Evolutionary conservation across 1,139 yeast genomes (phyloP), one percentile per base, ranked within the genome.

Genomic region (Candida tropicalis): DNA sequence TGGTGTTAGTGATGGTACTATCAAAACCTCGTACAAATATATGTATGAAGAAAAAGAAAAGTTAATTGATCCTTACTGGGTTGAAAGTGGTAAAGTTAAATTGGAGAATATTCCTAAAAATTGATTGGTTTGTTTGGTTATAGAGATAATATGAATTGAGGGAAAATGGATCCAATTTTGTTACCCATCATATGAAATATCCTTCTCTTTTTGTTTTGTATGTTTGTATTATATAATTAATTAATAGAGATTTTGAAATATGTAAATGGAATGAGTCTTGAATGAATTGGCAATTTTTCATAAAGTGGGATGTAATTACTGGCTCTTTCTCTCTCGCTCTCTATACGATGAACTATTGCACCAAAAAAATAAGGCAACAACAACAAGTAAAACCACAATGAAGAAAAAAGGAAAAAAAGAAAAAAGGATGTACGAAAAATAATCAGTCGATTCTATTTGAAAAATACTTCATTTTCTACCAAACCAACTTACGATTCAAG

Each of bases 1-100:
- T n/a, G 99, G 97, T 52, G 99, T 93, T 16, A 87, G 96, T 58
- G 99, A 93, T 60, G 98, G 98, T 53, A 93, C 99, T 1, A 93
- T 93, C 56, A 89, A 93, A 64, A 89, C 97, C 2, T 85, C 95
- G 39, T 93, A 89, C 63, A 87, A 87, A 64, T 84, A 85, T 38
- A 72, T 93, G 69, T 85, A 80, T 61, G 91, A 87, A 51, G 87
- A 84, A 50, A 75, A 68, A 53, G 89, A 84, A 35, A 81, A 83
- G 45, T 76, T 90, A 43, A 76, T 89, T 17, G 96, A 89, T 59
- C 93, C 90, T 26, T 77, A 76, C 50, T 87, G 97, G 91, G 65
- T 86, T 43, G 84, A 82, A 43, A 75, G 79, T 38, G 90, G 90
- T 9, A 83, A 78, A 56, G 85, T 87, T 10, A 76, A 79, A 41